Percentiles rank a stretch among this genome's conserved stretches.
Conservation (phyloP, 331 rosid genomes). For the Ulmus americana region DNA sequence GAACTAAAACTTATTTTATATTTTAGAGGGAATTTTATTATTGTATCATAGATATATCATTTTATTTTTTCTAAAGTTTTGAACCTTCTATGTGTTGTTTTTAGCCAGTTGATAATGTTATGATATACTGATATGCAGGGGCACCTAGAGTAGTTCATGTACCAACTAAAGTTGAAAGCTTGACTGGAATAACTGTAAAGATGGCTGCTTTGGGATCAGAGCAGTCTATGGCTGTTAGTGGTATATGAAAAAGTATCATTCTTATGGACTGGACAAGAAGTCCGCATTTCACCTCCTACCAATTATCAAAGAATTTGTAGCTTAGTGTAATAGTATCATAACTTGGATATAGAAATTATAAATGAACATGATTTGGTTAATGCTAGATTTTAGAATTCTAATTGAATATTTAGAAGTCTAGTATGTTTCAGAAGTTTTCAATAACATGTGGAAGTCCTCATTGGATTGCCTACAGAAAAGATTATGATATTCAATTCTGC, state of each 20-base stretch:
- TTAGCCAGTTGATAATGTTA: conserved; percentile 7
- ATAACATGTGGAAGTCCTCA: no score
- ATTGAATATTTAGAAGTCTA: no score
- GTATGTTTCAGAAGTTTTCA: no score
- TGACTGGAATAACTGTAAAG: conserved; percentile 64
- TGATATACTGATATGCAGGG: conserved; percentile 40
- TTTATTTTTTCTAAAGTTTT: conserved; percentile 6
- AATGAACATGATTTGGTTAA: no score
- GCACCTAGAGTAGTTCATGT: conserved; percentile 48
- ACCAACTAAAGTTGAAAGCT: conserved; percentile 79
- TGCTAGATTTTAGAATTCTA: no score
- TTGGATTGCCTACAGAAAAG: not conserved
- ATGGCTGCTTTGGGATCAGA: conserved; percentile 82
- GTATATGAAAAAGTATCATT: conserved; percentile 28
- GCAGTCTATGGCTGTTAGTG: conserved; percentile 75
- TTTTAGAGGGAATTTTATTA: not conserved
- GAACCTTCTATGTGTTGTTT: conserved; percentile 11
- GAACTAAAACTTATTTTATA: conserved; percentile 18
- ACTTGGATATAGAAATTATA: no score
- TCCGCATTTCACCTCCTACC: no score
- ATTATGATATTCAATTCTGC: not conserved
- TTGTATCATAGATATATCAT: conserved; percentile 11
- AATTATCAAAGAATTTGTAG: no score
- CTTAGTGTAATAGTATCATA: no score
- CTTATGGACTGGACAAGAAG: no score